Evolutionary conservation across 768 basidiomycete genomes (phyloP).

Genomic region (Termitomyces sp.): DNA sequence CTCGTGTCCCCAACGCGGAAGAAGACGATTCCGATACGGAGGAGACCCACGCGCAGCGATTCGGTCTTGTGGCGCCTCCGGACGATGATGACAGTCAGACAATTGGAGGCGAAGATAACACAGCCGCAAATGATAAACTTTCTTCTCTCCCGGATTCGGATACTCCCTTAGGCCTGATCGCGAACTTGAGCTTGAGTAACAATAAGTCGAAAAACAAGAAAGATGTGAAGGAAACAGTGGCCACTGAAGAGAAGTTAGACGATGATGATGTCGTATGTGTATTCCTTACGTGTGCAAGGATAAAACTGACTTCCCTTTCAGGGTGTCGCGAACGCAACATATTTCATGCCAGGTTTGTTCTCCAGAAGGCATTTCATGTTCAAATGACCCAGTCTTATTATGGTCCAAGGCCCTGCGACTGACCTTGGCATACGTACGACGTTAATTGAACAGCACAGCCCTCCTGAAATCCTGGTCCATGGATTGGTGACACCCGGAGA

Average conservation of each 20-base stretch:
- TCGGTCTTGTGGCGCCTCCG: slow-evolving; percentile 14
- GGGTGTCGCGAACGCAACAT: slow-evolving; percentile 79
- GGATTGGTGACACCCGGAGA: slow-evolving; percentile 73
- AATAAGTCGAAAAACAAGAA: slow-evolving; percentile 39
- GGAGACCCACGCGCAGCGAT: slow-evolving; percentile 21
- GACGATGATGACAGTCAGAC: slow-evolving; percentile 21
- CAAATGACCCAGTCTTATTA: neutral
- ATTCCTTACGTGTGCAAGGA: neutral
- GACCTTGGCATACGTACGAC: slow-evolving; percentile 64
- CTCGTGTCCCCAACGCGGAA: slow-evolving; percentile 23
- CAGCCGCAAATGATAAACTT: slow-evolving; percentile 38
- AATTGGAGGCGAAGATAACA: slow-evolving; percentile 25
- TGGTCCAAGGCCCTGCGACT: slow-evolving; percentile 54
- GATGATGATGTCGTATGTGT: slow-evolving; percentile 61
- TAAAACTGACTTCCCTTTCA: slow-evolving; percentile 20
- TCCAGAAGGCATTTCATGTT: neutral
- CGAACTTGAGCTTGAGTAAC: slow-evolving; percentile 62
- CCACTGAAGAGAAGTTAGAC: slow-evolving; percentile 33
- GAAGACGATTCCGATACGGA: slow-evolving; percentile 41
- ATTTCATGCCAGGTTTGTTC: slow-evolving; percentile 66
- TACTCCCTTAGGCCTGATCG: slow-evolving; percentile 73
- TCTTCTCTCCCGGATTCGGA: slow-evolving; percentile 59
- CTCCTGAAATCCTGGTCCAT: slow-evolving; percentile 78
- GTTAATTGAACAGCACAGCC: slow-evolving; percentile 72
- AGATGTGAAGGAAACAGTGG: slow-evolving; percentile 27